phyloP scores from a whole-genome alignment of 345 rosid species.

The Trapa bicornis region DNA sequence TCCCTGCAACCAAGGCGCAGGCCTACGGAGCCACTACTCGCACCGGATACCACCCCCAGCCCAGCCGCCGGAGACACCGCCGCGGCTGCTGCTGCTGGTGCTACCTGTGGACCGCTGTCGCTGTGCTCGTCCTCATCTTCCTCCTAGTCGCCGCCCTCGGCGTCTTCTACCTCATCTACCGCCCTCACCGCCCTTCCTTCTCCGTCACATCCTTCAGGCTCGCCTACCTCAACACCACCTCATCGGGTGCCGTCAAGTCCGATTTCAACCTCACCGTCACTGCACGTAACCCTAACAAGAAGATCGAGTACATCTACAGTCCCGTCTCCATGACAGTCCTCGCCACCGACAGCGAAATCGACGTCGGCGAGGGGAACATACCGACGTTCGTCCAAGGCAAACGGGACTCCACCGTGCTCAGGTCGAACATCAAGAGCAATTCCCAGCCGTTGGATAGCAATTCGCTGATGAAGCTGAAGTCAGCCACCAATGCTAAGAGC shows the following conservation, averaged over 20 bases:
- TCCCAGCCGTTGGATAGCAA: conserved; percentile 29
- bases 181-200: conserved; percentile 32
- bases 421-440: conserved; percentile 28
- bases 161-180: conserved; percentile 28
- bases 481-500: conserved; percentile 40
- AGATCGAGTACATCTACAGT: conserved; percentile 47
- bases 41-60: conserved; percentile 26
- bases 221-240: conserved; percentile 21
- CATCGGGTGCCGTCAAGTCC: conserved; percentile 33
- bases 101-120: conserved; percentile 22
- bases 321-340: conserved; percentile 26
- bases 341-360: conserved; percentile 22
- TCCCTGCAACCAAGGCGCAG: conserved; percentile 31
- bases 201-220: conserved; percentile 23
- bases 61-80: conserved; percentile 19
- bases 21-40: conserved; percentile 31
- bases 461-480: conserved; percentile 33
- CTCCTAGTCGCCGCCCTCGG: conserved; percentile 19
- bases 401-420: conserved; percentile 61
- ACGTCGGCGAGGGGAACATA: conserved; percentile 44
- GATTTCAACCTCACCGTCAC: conserved; percentile 48
- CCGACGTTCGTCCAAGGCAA: conserved; percentile 49
- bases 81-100: conserved; percentile 22
- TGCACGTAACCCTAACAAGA: conserved; percentile 72
- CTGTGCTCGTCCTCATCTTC: conserved; percentile 22